Evolutionary conservation across 2,329 filamentous ascomycete species (phyloP).

Genomic region (Trichoderma sp.): DNA sequence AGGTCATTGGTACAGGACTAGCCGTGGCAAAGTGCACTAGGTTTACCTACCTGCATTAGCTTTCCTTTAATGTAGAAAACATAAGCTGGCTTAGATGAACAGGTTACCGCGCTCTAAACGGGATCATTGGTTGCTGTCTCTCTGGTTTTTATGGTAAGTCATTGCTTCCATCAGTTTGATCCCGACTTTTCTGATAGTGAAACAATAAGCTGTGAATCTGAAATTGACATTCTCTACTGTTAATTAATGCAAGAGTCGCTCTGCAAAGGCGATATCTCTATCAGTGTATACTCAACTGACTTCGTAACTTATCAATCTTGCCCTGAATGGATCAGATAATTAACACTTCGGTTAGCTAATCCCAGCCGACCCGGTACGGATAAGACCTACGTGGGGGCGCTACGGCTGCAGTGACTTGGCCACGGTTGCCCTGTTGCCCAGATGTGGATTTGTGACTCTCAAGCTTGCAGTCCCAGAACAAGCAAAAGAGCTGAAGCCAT

Average conservation of each 20-base stretch:
- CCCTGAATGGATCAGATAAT: not conserved
- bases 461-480: too few relatives aligned
- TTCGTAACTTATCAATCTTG: not conserved
- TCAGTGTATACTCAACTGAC: not conserved
- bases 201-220: too few relatives aligned
- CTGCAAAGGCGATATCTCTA: not conserved
- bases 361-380: not conserved
- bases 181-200: too few relatives aligned
- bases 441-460: not conserved
- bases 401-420: not conserved
- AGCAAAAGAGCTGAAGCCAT: not conserved
- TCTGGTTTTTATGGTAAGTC: accelerated
- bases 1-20: not conserved
- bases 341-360: not conserved
- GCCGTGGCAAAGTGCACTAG: not conserved
- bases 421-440: not conserved
- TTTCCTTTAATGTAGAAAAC: not conserved
- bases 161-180: not conserved
- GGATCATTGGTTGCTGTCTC: not conserved
- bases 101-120: not conserved
- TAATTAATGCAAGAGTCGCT: not conserved
- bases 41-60: not conserved
- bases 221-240: too few relatives aligned
- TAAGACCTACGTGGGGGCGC: not conserved
- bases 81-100: not conserved